Base-by-base conservation (phyloP, 2,329 filamentous ascomycete genomes). In the Hymenoscyphus infarciens region DNA sequence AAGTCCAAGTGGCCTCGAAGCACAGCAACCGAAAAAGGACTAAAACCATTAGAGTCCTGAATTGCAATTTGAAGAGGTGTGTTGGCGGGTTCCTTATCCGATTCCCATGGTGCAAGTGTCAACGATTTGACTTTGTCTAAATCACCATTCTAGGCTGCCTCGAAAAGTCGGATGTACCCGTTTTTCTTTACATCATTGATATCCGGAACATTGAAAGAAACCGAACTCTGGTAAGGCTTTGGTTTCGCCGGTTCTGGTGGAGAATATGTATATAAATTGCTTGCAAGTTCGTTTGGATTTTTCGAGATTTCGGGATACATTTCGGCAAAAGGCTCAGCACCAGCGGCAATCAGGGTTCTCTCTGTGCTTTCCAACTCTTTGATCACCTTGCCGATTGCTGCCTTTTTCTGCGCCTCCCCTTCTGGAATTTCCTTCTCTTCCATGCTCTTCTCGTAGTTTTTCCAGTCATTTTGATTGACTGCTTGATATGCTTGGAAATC, bases 101-200 rank as follows among this genome's bases (percentile, higher is more conserved):
- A 74, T 52, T 64, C 81, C 83, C 87, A 90, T 1, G 82, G 76
- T 11, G 79, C 76, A 22, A 90, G 75, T 1, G 87, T 89, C 42
- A 90, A 77, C 15, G 76, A 74, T 70, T 89, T 90, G 74, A 94
- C 84, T 2, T 78, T 84, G 1, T 84, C 78, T 1, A 89, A 67
- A 67, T 95, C 84, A n/a, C 87, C 88, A 4, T 70, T 69, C 89
- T 89, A 95, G 4, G 85, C 85, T 39, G 90, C 90, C 71, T 94
- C 86, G 72, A 90, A 90, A 77, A 94, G 74, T 65, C 83, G 77
- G 5, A 89, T 65, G 65, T 92, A 94, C 0, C 82, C 87, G 38
- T 79, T 76, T 29, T 79, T 80, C 57, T 80, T 82, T 45, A 76
- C 77, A 2, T 83, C 81, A 0, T 82, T 88, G 11, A 82, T 66